Conservation (phyloP, 805 yeast species). For the Kodamaea neixiangensis region DNA sequence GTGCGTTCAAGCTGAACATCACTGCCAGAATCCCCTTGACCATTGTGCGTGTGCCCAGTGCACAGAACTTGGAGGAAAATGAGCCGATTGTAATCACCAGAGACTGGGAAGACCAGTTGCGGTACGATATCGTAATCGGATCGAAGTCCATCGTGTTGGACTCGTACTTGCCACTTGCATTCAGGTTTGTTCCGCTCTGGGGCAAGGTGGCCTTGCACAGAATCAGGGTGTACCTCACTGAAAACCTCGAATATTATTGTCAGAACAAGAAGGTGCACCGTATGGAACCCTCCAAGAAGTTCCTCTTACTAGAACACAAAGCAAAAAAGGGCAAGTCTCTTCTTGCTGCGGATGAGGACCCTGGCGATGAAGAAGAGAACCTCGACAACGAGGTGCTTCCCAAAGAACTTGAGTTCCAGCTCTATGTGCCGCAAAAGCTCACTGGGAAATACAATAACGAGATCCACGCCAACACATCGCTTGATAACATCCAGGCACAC, state of each 20-base stretch:
- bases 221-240: conserved; percentile 81
- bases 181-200: conserved; percentile 74
- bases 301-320: conserved; percentile 75
- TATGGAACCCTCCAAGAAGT: conserved; percentile 86
- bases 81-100: conserved; percentile 91
- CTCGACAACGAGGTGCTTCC: conserved; percentile 59
- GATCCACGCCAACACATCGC: conserved; percentile 85
- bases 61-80: conserved; percentile 77
- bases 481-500: conserved; percentile 76
- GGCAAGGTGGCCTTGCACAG: conserved; percentile 88
- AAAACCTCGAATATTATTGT: conserved; percentile 88
- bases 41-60: conserved; percentile 75
- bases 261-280: conserved; percentile 84
- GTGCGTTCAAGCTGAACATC: conserved; percentile 82
- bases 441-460: conserved; percentile 48
- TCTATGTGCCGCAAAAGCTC: conserved; percentile 75
- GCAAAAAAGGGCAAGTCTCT: conserved; percentile 55
- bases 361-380: conserved; percentile 24
- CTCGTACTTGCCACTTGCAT: conserved; percentile 79
- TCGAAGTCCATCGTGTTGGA: conserved; percentile 87
- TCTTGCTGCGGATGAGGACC: conserved; percentile 43
- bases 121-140: conserved; percentile 88
- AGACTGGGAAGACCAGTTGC: conserved; percentile 91
- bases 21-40: conserved; percentile 62
- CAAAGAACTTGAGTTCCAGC: conserved; percentile 80